Base-by-base conservation (phyloP, 805 yeast genomes). In the Cyberlindnera americana region DNA sequence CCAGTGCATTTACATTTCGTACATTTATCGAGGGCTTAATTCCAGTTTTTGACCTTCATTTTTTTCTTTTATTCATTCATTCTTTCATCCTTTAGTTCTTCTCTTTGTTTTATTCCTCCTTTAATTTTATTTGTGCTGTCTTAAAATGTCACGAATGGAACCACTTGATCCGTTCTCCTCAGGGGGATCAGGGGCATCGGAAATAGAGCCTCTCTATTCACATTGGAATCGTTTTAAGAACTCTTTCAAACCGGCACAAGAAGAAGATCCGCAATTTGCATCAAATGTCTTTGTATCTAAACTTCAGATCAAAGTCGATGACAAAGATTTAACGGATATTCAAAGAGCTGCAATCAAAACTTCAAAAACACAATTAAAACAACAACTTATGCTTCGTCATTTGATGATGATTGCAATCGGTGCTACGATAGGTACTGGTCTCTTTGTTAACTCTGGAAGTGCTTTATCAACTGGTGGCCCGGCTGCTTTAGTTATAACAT, bases 371-470 rank as follows among this genome's bases (percentile, higher is more conserved):
- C 29, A 59, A 50, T 28, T 45, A 26, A 45, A 47, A 26, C 43
- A 45, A 17, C 34, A 34, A 16, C 27, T 47, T 17, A 65, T 71
- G 47, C 73, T 83, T 34, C 60, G 88, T 38, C 88, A 81, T 54
- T 70, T 80, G 47, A 71, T 78, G 40, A 78, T 82, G 83, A 78
- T 82, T 55, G 83, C 93, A 48, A 77, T 86, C 49, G 95, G 93
- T 50, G 91, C 93, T 50, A 85, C 91, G 8, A 63, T 85, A 37
- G 93, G 93, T 40, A 83, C 93, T 1, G 95, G 90, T 55, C 68
- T 85, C 41, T 66, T 85, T 48, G 81, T 85, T 49, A 88, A 90
- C 53, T 81, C 90, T 3, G 88, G 89, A 41, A 64, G 78, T 13
- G 80, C 90, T 1, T 67, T 85, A 40, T 67, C 71, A n/a, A 59